Conservation (phyloP, 2,329 filamentous ascomycete species). For the Clonostachys rhizophaga region DNA sequence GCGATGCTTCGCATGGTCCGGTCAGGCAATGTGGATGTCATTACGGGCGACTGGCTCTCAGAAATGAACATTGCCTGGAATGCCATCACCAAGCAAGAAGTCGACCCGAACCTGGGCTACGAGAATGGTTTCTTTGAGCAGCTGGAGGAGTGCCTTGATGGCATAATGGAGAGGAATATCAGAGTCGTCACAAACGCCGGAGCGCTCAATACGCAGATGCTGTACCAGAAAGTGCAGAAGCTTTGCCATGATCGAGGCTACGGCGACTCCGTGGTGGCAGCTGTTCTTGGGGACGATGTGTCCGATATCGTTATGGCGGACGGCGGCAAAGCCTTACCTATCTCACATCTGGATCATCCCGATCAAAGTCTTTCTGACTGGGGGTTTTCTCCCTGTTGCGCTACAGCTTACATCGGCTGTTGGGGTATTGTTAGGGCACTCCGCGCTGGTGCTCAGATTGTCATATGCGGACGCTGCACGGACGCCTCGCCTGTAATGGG, state of each 20-base stretch:
- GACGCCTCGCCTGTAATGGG: constrained; percentile 50
- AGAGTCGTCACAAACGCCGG: constrained; percentile 33
- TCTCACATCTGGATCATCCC: constrained; percentile 20
- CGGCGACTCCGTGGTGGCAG: constrained; percentile 23
- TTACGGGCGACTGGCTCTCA: constrained; percentile 32
- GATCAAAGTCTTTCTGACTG: constrained; percentile 18
- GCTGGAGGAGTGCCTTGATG: constrained; percentile 30
- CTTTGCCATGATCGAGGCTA: constrained; percentile 20
- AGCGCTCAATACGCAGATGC: constrained; percentile 24
- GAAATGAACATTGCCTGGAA: constrained; percentile 46
- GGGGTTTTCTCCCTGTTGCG: constrained; percentile 16
- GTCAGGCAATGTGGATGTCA: constrained; percentile 24
- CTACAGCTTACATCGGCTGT: constrained; percentile 42
- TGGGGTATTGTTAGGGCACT: constrained; percentile 39
- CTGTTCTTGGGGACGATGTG: constrained; percentile 31
- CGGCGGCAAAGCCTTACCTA: constrained; percentile 6
- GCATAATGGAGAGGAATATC: constrained; percentile 23
- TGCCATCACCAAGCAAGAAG: constrained; percentile 24
- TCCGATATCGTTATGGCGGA: constrained; percentile 12
- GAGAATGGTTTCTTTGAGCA: constrained; percentile 33
- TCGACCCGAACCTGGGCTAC: constrained; percentile 22
- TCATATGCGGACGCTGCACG: constrained; percentile 42
- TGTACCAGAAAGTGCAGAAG: constrained; percentile 20
- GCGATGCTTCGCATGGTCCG: constrained; percentile 23
- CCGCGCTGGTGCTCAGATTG: constrained; percentile 34